phyloP scores from a whole-genome alignment of 2,329 filamentous ascomycete genomes.

The Neonectria coccinea region DNA sequence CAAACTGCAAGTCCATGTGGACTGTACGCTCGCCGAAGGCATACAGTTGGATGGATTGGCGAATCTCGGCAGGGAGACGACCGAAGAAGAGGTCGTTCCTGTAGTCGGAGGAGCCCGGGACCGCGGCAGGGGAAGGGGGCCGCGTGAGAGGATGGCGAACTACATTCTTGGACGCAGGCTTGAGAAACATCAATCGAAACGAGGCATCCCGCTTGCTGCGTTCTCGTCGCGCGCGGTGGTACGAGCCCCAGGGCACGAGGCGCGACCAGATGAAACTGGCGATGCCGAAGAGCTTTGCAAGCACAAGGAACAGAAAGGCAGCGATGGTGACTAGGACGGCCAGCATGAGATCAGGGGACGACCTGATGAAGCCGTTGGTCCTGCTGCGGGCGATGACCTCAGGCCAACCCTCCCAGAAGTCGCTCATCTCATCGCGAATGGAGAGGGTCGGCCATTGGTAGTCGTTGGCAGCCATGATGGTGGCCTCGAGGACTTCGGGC shows the following conservation, averaged over 20 bases:
- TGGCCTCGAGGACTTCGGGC: not conserved
- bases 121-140: conserved; percentile 10
- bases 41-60: conserved; percentile 12
- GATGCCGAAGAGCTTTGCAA: conserved; percentile 24
- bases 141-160: conserved; percentile 15
- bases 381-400: conserved; percentile 19
- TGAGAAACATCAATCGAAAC: conserved; percentile 20
- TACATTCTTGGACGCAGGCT: not conserved
- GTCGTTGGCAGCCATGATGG: conserved; percentile 17
- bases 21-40: conserved; percentile 28
- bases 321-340: conserved; percentile 15
- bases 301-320: conserved; percentile 18
- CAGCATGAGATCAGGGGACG: conserved; percentile 17
- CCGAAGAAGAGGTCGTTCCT: conserved; percentile 23
- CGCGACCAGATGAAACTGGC: conserved; percentile 20
- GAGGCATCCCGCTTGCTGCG: conserved; percentile 20
- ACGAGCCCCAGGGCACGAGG: conserved; percentile 21
- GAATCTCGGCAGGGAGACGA: conserved; percentile 25
- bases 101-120: not conserved
- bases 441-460: conserved; percentile 28
- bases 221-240: conserved; percentile 20
- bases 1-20: conserved; percentile 41
- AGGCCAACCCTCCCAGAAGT: conserved; percentile 30
- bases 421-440: conserved; percentile 27
- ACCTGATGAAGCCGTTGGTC: conserved; percentile 14